Evolutionary conservation across 441 rosid genomes (phyloP), one percentile per base, ranked within the genome.

Genomic region (California macrophylla): DNA sequence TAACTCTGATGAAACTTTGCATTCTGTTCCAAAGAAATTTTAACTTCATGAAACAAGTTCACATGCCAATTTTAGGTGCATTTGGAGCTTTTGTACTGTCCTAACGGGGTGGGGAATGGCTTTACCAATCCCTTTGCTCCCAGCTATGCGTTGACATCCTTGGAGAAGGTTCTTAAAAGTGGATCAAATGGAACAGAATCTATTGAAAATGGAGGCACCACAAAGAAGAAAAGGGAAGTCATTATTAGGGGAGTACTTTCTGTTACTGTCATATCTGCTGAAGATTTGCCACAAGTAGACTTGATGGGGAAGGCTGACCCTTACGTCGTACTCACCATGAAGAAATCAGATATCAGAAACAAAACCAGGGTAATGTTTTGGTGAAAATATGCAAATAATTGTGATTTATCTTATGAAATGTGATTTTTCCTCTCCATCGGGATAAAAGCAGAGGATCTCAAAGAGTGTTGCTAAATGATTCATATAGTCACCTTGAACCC

Each of bases 251-350:
- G 99, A 73, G 97, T 94, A 15, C 85, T 94, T 28, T 77, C 89
- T 25, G 92, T 87, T 25, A 87, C 89, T 28, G 90, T 94, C 71
- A 81, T 90, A 77, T 85, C 91, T 45, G 98, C 99, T 7, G 97
- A 94, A 75, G 85, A 92, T 74, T 83, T 94, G 80, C 94, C 98
- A n/a, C 80, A 73, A 24, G 78, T 74, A 67, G 99, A 94, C 77
- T 68, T 94, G 71, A 83, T 86, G 92, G 98, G 97, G 66, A 94
- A 92, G 73, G 96, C 99, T 28, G 99, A 94, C 75, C 99, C 99
- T 1, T 94, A 74, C 74, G 92, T 94, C 9, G 86, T 90, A 66
- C 90, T 94, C 64, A 82, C 78, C 0, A 80, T 94, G 96, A 94
- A 94, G 81, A 94, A 94, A 79, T 82, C 98, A 7, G 94, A 80